These are phyloP conservation scores for Mortierella sp. DNA, from an alignment of 371 early-diverging fungal species.

Conservation along the genomic window DNA sequence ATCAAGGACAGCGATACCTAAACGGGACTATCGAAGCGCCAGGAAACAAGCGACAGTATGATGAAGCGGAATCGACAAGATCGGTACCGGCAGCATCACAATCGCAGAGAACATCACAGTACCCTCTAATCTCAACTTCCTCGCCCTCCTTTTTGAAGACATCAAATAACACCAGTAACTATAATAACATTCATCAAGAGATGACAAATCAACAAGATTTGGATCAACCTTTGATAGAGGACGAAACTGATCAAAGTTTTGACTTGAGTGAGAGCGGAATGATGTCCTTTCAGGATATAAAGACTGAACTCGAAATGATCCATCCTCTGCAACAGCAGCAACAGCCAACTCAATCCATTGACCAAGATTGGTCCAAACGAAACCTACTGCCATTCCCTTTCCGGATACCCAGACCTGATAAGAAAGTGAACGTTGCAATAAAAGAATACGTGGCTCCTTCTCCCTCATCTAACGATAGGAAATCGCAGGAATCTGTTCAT, in stretches of 20 bases:
- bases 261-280: slow-evolving; percentile 49
- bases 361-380: slow-evolving; percentile 22
- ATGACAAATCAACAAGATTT: slow-evolving; percentile 14
- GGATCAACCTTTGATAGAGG: slow-evolving; percentile 30
- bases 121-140: not conserved
- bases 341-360: not conserved
- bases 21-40: not conserved
- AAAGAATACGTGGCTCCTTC: slow-evolving; percentile 38
- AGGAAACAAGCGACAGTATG: not conserved
- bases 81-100: not conserved
- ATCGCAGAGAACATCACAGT: not conserved
- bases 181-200: not conserved
- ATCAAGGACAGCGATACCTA: not conserved
- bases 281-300: slow-evolving; percentile 58
- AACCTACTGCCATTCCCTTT: slow-evolving; percentile 48
- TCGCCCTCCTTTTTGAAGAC: not conserved
- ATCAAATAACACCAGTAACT: not conserved
- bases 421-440: slow-evolving; percentile 44
- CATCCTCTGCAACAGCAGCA: slow-evolving; percentile 17
- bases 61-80: not conserved
- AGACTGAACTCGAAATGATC: slow-evolving; percentile 43
- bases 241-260: slow-evolving; percentile 45
- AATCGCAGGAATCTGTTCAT: slow-evolving; percentile 10
- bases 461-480: slow-evolving; percentile 5
- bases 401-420: slow-evolving; percentile 48